Conservation (phyloP, 176 grass and related monocot species). For the Carex littledalei region DNA sequence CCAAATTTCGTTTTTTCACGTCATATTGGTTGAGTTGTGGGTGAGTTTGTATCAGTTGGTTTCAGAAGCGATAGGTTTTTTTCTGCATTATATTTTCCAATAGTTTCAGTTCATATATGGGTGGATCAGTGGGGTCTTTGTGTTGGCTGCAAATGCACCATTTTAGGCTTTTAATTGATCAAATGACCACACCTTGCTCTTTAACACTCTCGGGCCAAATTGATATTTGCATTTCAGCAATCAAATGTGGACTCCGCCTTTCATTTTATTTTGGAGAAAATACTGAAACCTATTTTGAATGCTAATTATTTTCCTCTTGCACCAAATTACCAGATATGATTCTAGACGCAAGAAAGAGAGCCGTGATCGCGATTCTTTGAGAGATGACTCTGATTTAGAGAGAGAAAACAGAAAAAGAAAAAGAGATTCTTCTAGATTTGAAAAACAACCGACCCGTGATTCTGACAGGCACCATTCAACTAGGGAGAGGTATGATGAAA, state of each 20-base stretch:
- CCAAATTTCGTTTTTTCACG: neutral
- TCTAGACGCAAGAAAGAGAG: constrained; percentile 32
- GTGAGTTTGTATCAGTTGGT: neutral
- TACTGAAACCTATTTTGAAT: neutral
- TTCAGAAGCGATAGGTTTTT: neutral
- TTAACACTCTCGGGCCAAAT: neutral
- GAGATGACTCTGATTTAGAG: constrained; percentile 39
- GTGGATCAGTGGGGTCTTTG: neutral
- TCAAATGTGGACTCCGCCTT: neutral
- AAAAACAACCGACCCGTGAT: constrained; percentile 23
- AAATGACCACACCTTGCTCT: neutral
- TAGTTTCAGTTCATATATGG: neutral
- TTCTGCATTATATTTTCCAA: neutral
- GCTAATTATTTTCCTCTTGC: constrained; percentile 4
- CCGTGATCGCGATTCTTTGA: constrained; percentile 18
- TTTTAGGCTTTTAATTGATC: neutral
- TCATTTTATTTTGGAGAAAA: neutral
- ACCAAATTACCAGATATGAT: constrained; percentile 30
- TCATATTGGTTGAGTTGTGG: neutral
- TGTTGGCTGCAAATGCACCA: neutral
- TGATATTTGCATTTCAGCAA: constrained; percentile 5
- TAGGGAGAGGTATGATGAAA: constrained; percentile 31
- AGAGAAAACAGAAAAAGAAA: constrained; percentile 28
- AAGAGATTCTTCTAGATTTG: constrained; percentile 30
- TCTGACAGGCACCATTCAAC: constrained; percentile 21